Percentiles rank a stretch among this genome's conserved stretches.
These are phyloP conservation scores for Puccinellia tenuiflora DNA, from an alignment of 176 grass and related monocot genomes.

Conservation along the genomic window DNA sequence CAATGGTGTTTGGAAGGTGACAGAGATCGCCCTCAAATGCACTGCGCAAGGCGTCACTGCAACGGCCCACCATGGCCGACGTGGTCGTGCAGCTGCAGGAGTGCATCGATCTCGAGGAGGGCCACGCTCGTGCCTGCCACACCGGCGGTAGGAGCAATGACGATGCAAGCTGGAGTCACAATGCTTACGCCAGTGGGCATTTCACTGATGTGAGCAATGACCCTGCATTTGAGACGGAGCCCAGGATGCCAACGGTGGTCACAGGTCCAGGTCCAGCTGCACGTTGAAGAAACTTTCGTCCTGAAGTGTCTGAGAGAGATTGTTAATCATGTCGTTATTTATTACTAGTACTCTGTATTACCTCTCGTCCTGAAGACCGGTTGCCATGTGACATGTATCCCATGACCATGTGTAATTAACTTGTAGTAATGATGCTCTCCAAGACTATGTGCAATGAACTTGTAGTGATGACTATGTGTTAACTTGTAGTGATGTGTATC, in stretches of 20 bases:
- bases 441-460: no score
- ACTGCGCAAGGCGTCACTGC: neutral
- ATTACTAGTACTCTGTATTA: no score
- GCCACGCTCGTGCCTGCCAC: neutral
- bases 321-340: neutral
- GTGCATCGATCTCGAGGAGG: neutral
- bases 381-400: no score
- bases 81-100: neutral
- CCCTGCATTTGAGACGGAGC: neutral
- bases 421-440: no score
- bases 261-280: neutral
- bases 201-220: neutral
- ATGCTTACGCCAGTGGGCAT: neutral
- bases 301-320: neutral
- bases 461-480: no score
- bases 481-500: no score
- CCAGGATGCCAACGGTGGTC: neutral
- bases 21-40: neutral
- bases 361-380: no score
- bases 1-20: neutral
- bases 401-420: no score
- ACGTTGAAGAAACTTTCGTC: neutral
- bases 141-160: neutral
- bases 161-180: neutral
- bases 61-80: neutral